Evolutionary conservation across 2,329 filamentous ascomycete species (phyloP).

Genomic region (Coniochaeta pulveracea): DNA sequence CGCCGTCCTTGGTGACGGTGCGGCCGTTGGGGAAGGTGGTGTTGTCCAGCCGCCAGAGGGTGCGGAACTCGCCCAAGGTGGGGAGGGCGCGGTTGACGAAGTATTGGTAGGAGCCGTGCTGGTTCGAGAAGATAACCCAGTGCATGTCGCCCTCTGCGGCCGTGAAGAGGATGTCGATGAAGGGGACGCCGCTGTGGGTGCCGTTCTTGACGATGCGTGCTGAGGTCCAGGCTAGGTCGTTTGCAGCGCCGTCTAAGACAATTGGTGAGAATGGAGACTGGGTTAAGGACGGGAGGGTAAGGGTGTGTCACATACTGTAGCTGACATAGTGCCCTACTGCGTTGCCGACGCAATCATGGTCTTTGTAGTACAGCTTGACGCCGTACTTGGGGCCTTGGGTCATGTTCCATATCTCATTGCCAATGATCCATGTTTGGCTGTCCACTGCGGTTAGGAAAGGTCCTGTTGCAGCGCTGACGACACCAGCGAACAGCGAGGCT

Average conservation of each 20-base stretch:
- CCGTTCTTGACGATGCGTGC: slow-evolving; percentile 25
- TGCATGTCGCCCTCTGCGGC: slow-evolving; percentile 36
- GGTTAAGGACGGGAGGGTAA: neutral
- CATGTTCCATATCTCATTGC: slow-evolving; percentile 19
- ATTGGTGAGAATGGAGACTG: neutral
- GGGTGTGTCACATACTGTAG: slow-evolving; percentile 14
- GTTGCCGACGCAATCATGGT: slow-evolving; percentile 17
- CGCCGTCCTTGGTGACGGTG: slow-evolving; percentile 31
- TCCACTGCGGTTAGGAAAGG: slow-evolving; percentile 17
- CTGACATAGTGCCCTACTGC: slow-evolving; percentile 20
- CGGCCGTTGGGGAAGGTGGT: slow-evolving; percentile 31
- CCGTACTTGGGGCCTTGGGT: slow-evolving; percentile 17
- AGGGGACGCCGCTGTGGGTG: slow-evolving; percentile 22
- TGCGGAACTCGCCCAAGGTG: slow-evolving; percentile 35
- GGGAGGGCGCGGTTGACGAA: slow-evolving; percentile 38
- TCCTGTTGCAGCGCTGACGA: slow-evolving; percentile 4
- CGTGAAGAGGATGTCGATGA: slow-evolving; percentile 35
- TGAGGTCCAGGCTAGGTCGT: slow-evolving; percentile 33
- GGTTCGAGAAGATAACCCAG: slow-evolving; percentile 36
- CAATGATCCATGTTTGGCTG: slow-evolving; percentile 18
- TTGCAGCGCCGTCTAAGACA: slow-evolving; percentile 29
- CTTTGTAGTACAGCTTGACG: slow-evolving; percentile 16
- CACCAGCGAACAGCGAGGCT: slow-evolving; percentile 2
- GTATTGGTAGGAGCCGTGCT: slow-evolving; percentile 43
- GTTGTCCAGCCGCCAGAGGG: slow-evolving; percentile 37